A percentile compares a stretch with the other conserved stretches of the same genome.
phyloP scores from a whole-genome alignment of 2,329 filamentous ascomycete genomes.

The Penicillium frequentans region DNA sequence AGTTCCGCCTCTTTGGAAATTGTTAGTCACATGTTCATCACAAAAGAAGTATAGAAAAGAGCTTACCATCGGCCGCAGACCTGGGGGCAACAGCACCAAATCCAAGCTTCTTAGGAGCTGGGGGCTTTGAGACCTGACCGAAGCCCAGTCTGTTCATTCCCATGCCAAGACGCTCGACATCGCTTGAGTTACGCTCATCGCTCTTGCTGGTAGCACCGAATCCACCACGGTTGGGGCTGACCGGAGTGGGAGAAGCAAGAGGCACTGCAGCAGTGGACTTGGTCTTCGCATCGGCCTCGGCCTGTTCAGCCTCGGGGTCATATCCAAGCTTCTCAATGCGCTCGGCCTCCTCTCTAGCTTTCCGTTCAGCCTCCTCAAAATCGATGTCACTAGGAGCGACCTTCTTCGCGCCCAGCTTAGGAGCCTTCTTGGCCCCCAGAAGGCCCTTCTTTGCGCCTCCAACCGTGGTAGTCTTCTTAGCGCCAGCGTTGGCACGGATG shows the following conservation, averaged over 20 bases:
- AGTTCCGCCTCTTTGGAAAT: conserved; percentile 67
- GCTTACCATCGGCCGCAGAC: conserved; percentile 65
- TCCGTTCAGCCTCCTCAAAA: conserved; percentile 96
- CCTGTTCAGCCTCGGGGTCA: conserved; percentile 82
- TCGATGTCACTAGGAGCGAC: conserved; percentile 74
- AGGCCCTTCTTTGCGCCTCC: conserved; percentile 76
- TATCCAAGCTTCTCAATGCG: conserved; percentile 94
- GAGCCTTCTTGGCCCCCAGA: conserved; percentile 78
- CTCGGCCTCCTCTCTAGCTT: conserved; percentile 95
- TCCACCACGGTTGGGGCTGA: conserved; percentile 63
- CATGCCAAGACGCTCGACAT: conserved; percentile 89
- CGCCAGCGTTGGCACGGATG: conserved; percentile 73
- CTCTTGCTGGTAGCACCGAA: conserved; percentile 60
- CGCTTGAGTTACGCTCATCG: conserved; percentile 63
- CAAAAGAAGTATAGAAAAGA: neutral
- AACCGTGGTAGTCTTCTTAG: conserved; percentile 69
- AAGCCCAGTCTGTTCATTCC: conserved; percentile 83
- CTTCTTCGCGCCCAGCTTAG: conserved; percentile 92
- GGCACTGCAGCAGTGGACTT: conserved; percentile 50
- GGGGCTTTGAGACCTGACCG: conserved; percentile 67
- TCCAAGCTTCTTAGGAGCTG: conserved; percentile 73
- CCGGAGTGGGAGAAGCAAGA: conserved; percentile 73
- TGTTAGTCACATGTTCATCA: neutral
- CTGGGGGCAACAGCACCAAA: conserved; percentile 85
- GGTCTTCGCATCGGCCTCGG: conserved; percentile 36